Base-by-base conservation (phyloP, 2,329 filamentous ascomycete genomes). In the Phyllosticta citrichinensis region DNA sequence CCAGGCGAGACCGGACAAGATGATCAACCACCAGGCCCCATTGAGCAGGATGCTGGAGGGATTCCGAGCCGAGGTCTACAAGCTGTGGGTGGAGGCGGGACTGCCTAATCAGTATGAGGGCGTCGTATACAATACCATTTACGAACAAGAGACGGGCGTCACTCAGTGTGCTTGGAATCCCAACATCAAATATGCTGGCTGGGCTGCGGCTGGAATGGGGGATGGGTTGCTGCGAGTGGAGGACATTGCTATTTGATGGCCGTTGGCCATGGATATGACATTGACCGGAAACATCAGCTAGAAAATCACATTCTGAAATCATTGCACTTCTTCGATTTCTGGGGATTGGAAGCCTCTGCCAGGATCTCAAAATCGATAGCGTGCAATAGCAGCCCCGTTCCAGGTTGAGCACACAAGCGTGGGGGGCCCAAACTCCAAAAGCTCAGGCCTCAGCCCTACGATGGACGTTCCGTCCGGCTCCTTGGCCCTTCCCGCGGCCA, bases 131-230 rank as follows among this genome's bases (percentile, higher is more conserved):
- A 69, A 75, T 17, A 77, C 77, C 0, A 70, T 80, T 3, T 77
- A 75, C 62, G 79, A 80, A 56, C 73, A 76, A 64, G 68, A 74
- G 60, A 75, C 74, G 11, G 74, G 74, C 1, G 68, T 80, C 5
- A 77, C 76, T 19, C 69, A 72, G 9, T 66, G 81, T 53, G 71
- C 74, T 14, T 82, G 79, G 79, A 81, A 81, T 66, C 76, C 76
- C n/a, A 81, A 81, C 66, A 30, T 77, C 22, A 72, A 70, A 52
- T 77, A 69, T 62, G 79, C 76, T 6, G 77, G 77, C 0, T 82
- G 79, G 79, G 79, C 79, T 6, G 77, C 77, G 5, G 79, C 79
- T 19, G 79, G 77, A 2, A 75, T 77, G 69, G 78, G 73, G 2
- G 74, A 74, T 68, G 79, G 79, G 10, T 64, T 81, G 61, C 61